Conservation (phyloP, 805 yeast genomes). For the Alloascoidea hylecoeti region DNA sequence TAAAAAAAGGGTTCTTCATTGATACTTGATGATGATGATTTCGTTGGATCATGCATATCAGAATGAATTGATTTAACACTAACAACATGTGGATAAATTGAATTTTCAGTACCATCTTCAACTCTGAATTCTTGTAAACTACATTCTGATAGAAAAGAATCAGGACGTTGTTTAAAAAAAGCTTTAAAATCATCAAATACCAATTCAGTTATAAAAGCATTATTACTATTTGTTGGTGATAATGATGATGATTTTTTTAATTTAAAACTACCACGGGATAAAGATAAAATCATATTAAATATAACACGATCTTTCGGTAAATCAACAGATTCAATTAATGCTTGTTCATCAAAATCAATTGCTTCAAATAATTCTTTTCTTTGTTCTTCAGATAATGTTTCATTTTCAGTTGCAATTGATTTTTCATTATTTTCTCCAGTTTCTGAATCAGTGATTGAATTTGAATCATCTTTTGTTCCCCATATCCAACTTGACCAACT, state of each 20-base stretch:
- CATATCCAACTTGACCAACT: constrained; percentile 16
- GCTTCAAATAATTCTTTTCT: constrained; percentile 84
- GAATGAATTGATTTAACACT: no score
- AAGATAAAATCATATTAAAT: constrained; percentile 47
- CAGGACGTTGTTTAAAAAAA: constrained; percentile 62
- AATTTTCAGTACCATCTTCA: constrained; percentile 71
- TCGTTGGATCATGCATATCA: constrained; percentile 3
- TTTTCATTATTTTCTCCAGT: constrained; percentile 6
- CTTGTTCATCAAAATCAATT: constrained; percentile 74
- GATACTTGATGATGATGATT: constrained; percentile 2
- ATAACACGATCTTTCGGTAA: constrained; percentile 62
- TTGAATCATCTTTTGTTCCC: constrained; percentile 8
- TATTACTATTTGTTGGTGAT: no score
- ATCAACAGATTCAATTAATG: constrained; percentile 46
- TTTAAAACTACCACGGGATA: constrained; percentile 66
- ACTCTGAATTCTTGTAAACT: constrained; percentile 70
- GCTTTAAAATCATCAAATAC: constrained; percentile 77
- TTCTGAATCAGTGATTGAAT: constrained; percentile 6
- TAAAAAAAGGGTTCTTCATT: constrained; percentile 56
- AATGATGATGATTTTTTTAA: no score
- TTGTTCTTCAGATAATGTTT: constrained; percentile 72
- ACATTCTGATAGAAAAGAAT: constrained; percentile 59
- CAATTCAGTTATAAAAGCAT: constrained; percentile 44
- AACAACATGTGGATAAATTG: no score
- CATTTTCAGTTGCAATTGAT: no score